A percentile compares a stretch with the other conserved stretches of the same genome.
phyloP scores from a whole-genome alignment of 805 yeast species.

The Wickerhamiella domercqiae region DNA sequence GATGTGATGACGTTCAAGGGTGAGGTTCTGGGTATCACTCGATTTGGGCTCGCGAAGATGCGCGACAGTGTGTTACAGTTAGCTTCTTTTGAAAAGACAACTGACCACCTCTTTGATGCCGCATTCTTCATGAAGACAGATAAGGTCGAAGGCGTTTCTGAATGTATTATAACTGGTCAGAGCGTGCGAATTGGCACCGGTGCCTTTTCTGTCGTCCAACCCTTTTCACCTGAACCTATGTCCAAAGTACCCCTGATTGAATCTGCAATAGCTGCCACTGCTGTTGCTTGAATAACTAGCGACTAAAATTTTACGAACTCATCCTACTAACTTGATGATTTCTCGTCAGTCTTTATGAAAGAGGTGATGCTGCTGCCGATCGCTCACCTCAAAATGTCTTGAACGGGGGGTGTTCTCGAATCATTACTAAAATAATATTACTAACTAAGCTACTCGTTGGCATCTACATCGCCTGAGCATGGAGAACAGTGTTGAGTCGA shows the following conservation, averaged over 20 bases:
- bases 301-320: too few species aligned
- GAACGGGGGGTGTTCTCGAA: slow-evolving; percentile 1
- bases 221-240: slow-evolving; percentile 17
- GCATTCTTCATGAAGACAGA: slow-evolving; percentile 96
- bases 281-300: too few species aligned
- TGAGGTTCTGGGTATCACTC: slow-evolving; percentile 91
- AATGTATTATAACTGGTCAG: slow-evolving; percentile 93
- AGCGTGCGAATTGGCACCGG: slow-evolving; percentile 98
- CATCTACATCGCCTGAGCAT: too few species aligned
- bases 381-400: neutral
- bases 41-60: slow-evolving; percentile 97
- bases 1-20: slow-evolving; percentile 99
- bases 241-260: slow-evolving; percentile 17
- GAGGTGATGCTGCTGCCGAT: neutral
- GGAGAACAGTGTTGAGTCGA: slow-evolving; percentile 29
- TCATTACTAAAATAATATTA: too few species aligned
- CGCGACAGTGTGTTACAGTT: slow-evolving; percentile 93
- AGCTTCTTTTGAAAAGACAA: slow-evolving; percentile 95
- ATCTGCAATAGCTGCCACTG: slow-evolving; percentile 1
- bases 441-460: too few species aligned
- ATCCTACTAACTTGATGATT: too few species aligned
- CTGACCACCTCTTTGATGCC: slow-evolving; percentile 96
- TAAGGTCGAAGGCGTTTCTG: slow-evolving; percentile 92
- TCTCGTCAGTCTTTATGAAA: too few species aligned
- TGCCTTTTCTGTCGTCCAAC: slow-evolving; percentile 55